Evolutionary conservation across 106 monocot genomes (phyloP).

Genomic region (Dendrobium officinale): DNA sequence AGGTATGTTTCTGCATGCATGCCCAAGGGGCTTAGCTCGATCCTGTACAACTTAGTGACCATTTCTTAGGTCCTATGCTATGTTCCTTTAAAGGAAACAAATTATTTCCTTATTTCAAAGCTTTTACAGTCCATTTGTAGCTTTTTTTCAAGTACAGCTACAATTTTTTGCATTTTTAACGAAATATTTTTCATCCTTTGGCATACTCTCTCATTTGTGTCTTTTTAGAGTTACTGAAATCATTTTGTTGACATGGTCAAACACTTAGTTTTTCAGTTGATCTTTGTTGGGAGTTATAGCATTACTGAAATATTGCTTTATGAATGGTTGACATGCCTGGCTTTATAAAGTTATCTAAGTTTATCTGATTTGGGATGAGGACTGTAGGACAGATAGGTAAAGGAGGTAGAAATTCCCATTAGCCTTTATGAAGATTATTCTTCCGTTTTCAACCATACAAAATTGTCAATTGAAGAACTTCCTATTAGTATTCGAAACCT

Average conservation of each 20-base stretch:
- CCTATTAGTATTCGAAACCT: no score
- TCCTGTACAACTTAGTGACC: background rate
- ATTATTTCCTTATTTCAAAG: background rate
- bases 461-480: background rate
- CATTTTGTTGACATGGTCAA: background rate
- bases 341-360: background rate
- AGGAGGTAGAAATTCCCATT: background rate
- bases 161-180: background rate
- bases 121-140: background rate
- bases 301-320: background rate
- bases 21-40: background rate
- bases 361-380: background rate
- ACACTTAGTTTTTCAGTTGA: background rate
- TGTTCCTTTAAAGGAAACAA: background rate
- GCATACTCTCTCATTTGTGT: background rate
- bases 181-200: background rate
- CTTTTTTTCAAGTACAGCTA: background rate
- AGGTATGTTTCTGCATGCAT: constrained; percentile 27
- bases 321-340: background rate
- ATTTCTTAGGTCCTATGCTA: background rate
- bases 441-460: background rate
- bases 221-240: background rate
- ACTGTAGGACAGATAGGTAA: background rate
- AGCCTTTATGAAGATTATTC: background rate
- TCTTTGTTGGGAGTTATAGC: background rate